Percentiles rank a stretch among this genome's conserved stretches.
Conservation (phyloP, 352 stramenopile genomes). For the Globisporangium uncinulatum region DNA sequence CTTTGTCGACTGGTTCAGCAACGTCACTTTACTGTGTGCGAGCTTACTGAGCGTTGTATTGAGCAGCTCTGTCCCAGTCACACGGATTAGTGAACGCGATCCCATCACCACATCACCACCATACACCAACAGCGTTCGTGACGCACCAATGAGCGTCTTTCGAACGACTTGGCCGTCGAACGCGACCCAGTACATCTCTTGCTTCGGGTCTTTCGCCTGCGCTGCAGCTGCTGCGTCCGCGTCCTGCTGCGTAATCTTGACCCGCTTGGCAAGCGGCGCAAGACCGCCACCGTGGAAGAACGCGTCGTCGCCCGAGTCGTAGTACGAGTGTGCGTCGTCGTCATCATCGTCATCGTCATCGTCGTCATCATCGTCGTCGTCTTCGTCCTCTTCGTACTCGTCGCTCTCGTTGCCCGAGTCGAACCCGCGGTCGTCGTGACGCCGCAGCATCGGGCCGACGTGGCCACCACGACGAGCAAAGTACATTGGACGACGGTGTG, state of each 20-base stretch:
- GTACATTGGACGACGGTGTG: background rate
- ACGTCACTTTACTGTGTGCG: constrained; percentile 20
- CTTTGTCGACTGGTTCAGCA: constrained; percentile 24
- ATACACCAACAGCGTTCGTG: background rate
- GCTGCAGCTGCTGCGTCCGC: constrained; percentile 7
- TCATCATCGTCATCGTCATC: constrained; percentile 46
- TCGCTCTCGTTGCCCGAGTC: constrained; percentile 15
- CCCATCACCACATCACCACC: constrained; percentile 6
- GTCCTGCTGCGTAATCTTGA: constrained; percentile 34
- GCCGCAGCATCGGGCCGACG: background rate
- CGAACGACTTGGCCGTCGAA: constrained; percentile 57
- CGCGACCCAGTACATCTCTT: constrained; percentile 60
- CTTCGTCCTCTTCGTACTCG: constrained; percentile 16
- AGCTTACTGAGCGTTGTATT: constrained; percentile 37
- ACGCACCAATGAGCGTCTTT: constrained; percentile 72
- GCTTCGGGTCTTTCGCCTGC: constrained; percentile 14
- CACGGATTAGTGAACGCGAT: background rate
- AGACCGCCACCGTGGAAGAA: constrained; percentile 20
- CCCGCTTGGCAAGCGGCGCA: constrained; percentile 34
- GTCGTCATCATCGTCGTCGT: constrained; percentile 36
- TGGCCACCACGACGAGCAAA: background rate
- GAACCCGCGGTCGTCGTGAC: constrained; percentile 6
- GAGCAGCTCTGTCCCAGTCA: constrained; percentile 20
- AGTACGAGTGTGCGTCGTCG: constrained; percentile 30
- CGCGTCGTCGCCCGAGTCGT: constrained; percentile 55